Base-by-base conservation (phyloP, 306 rosid species). In the Adenanthera pavonina region DNA sequence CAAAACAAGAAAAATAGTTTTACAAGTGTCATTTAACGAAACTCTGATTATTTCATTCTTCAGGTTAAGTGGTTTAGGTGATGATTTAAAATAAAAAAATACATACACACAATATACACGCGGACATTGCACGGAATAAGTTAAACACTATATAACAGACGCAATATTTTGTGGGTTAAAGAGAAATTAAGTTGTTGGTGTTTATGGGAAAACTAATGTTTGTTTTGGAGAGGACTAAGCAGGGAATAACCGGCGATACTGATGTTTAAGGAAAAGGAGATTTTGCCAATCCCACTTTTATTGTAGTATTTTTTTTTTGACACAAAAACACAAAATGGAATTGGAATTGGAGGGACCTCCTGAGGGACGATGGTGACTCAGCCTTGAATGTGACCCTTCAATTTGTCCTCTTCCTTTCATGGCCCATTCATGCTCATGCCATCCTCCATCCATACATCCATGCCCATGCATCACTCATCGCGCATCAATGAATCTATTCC, bases 331-430 rank as follows among this genome's bases (percentile, higher is more conserved):
- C 67, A 79, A 72, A 59, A 6, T 5, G 34, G 62, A 25, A 25
- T 25, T 25, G 30, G 30, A 25, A 25, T 25, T 25, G 8, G 76
- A 64, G 69, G 69, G 57, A 68, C 20, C 54, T 57, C 14, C 6
- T 38, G 14, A 35, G 62, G 16, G 82, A 77, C 82, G 79, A 65
- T 19, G 72, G 36, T 73, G 87, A 81, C 86, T 83, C 88, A 79
- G 87, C 76, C 85, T 20, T 82, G 89, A 89, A 80, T 71, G 10
- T 20, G 97, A 90, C 73, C 54, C 69, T 0, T 16, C 38, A 2
- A 41, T 7, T 16, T 16, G 47, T 74, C 74, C 61, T 62, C 69
- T 25, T 76, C 34, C 64, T 66, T 25, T 12, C 7, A 11, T 61
- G 72, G 10, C 0, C 66, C 70, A 77, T 70, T 19, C 17, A 36